phyloP scores from a whole-genome alignment of 192 early-diverging fungal species.

The Coemansia aciculifera region DNA sequence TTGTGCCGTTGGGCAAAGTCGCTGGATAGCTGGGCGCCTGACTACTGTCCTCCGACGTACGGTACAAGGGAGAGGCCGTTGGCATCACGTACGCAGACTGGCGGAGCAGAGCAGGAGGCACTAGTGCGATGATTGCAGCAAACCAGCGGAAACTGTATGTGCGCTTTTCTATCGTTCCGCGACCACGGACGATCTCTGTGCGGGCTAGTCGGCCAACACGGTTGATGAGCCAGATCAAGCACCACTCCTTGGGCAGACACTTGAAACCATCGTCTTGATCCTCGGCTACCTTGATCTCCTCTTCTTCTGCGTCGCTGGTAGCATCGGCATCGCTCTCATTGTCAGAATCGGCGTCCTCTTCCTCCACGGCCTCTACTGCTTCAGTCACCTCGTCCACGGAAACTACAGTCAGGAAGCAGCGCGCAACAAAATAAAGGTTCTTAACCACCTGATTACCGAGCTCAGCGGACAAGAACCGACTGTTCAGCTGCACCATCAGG shows the following conservation, averaged over 20 bases:
- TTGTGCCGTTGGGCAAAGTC: constrained; percentile 1
- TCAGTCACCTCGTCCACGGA: constrained; percentile 11
- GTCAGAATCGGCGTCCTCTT: constrained; percentile 17
- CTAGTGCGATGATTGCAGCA: constrained; percentile 77
- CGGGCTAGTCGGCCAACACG: constrained; percentile 37
- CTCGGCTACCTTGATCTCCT: constrained; percentile 34
- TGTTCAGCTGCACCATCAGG: constrained; percentile 67
- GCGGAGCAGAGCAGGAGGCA: constrained; percentile 56
- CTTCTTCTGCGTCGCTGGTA: constrained; percentile 11
- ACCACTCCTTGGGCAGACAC: constrained; percentile 26
- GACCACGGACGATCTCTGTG: constrained; percentile 49
- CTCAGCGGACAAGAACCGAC: constrained; percentile 67
- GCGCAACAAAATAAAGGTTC: constrained; percentile 91
- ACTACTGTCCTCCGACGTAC: constrained; percentile 67
- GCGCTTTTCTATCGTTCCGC: constrained; percentile 55
- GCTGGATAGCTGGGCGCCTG: constrained; percentile 12
- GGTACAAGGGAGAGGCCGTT: constrained; percentile 78
- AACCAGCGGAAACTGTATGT: constrained; percentile 88
- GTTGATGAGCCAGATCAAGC: constrained; percentile 52
- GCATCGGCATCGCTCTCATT: constrained; percentile 46
- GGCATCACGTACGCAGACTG: constrained; percentile 46
- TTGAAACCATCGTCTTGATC: constrained; percentile 31
- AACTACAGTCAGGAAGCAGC: constrained; percentile 59
- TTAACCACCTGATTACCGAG: constrained; percentile 88
- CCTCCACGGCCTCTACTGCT: not conserved